Evolutionary conservation across 208 protist genomes (phyloP), one percentile per base, ranked within the genome.

Genomic region (Acanthamoeba divionensis): DNA sequence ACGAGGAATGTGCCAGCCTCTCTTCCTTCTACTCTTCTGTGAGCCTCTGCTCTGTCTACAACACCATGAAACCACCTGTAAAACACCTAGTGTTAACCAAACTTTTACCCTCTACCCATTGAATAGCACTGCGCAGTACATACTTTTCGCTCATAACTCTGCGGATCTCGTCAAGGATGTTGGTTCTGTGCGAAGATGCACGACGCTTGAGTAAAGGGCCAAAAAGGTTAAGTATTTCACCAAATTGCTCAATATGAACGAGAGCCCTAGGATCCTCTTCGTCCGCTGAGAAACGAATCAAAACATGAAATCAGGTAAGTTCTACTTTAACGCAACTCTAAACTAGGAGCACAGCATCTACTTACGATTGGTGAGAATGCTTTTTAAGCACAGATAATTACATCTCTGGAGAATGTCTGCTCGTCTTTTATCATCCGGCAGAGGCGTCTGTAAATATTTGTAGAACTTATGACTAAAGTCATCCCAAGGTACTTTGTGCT

Each of bases 211-310:
- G 52, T 15, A 80, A 45, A 36, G 87, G 91, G 44, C 92, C 92
- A 65, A 94, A 94, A 79, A 89, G 90, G 31, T 87, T 86, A 60
- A 92, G 80, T 24, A 94, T 77, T 18, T 93, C 90, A 41, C 92
- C 92, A 65, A 93, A 94, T 50, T 93, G 65, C 57, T 94, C 90
- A 44, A 92, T 93, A 45, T 80, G 71, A 2, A 80, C 71, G 8
- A 29, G 33, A 15, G 71, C 71, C 18, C 57, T 52, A 45, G 52
- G 48, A 12, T 80, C 71, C 71, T 80, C 71, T 57, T 52, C 71
- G 8, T 45, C 71, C 57, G 71, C n/a, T 24, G 67, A 6, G 13
- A 79, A 13, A 66, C 5, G 13, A 1, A n/a, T 13, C 18, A n/a
- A n/a, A 36, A 66, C 0, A 26, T 26, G 21, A 41, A 13, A 69